A percentile compares a stretch with the other conserved stretches of the same genome.
phyloP scores from a whole-genome alignment of 2,329 filamentous ascomycete species.

The Penicillium sp. region DNA sequence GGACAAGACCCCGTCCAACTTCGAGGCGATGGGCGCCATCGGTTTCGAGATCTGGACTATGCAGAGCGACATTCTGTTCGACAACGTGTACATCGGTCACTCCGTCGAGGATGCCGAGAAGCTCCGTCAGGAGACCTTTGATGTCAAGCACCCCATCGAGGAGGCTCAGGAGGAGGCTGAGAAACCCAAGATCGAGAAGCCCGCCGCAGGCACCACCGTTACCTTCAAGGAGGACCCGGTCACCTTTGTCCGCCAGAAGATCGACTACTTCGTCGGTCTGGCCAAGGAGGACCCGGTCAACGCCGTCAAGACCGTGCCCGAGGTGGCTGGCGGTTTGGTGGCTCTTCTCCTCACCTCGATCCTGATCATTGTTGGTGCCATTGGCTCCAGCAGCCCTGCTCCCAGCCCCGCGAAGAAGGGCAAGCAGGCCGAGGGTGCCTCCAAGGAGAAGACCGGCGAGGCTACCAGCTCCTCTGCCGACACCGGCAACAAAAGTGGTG shows the following conservation, averaged over 20 bases:
- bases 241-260: slow-evolving; percentile 82
- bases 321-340: slow-evolving; percentile 76
- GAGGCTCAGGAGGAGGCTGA: slow-evolving; percentile 70
- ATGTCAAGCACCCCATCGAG: slow-evolving; percentile 80
- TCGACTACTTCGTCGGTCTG: slow-evolving; percentile 83
- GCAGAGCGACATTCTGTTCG: slow-evolving; percentile 97
- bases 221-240: slow-evolving; percentile 90
- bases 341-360: slow-evolving; percentile 66
- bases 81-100: slow-evolving; percentile 99
- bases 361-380: slow-evolving; percentile 62
- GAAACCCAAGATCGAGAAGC: slow-evolving; percentile 66
- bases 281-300: slow-evolving; percentile 75
- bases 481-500: slow-evolving; percentile 71
- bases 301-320: slow-evolving; percentile 83
- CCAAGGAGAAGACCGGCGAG: slow-evolving; percentile 62
- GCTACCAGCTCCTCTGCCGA: slow-evolving; percentile 58
- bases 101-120: slow-evolving; percentile 87
- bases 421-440: slow-evolving; percentile 63
- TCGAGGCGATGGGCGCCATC: slow-evolving; percentile 90
- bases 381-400: slow-evolving; percentile 58
- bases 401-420: slow-evolving; percentile 57
- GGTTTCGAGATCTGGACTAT: slow-evolving; percentile 99
- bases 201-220: slow-evolving; percentile 65
- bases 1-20: slow-evolving; percentile 93
- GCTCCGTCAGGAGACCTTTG: slow-evolving; percentile 83